A percentile compares a stretch with the other conserved stretches of the same genome.
Evolutionary conservation across 176 grass and related monocot species (phyloP).

Genomic region (Echinochloa phyllopogon): DNA sequence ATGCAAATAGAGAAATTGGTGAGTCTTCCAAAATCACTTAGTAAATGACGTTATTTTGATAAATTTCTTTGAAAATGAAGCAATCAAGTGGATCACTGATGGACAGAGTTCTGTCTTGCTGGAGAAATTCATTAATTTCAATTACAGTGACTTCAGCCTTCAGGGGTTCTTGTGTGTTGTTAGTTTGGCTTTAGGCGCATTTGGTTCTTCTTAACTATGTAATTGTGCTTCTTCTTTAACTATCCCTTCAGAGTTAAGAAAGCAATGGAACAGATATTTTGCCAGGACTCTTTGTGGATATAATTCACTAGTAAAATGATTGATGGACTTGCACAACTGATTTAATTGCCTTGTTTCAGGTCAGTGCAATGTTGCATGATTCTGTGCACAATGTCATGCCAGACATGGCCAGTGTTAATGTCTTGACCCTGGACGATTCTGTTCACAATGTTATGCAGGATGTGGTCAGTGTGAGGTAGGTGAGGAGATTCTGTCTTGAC

Average conservation of each 20-base stretch:
- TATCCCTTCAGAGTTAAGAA: background rate
- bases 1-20: background rate
- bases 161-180: background rate
- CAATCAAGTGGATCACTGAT: background rate
- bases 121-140: background rate
- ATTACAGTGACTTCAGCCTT: background rate
- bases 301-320: background rate
- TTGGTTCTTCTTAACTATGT: background rate
- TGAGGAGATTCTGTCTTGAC: background rate
- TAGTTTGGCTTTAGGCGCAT: background rate
- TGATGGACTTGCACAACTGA: background rate
- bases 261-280: background rate
- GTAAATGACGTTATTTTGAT: background rate
- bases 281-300: background rate
- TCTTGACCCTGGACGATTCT: background rate
- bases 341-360: background rate
- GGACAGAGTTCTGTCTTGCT: background rate
- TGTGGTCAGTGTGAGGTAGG: too few species aligned
- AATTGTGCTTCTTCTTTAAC: background rate
- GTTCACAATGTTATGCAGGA: background rate
- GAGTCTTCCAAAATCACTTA: background rate
- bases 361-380: background rate
- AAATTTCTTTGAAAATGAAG: conserved; percentile 4
- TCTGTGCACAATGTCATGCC: background rate
- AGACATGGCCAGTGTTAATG: too few species aligned